These are phyloP conservation scores for Claviceps quebecensis DNA, from an alignment of 2,329 filamentous ascomycete genomes.

Conservation along the genomic window DNA sequence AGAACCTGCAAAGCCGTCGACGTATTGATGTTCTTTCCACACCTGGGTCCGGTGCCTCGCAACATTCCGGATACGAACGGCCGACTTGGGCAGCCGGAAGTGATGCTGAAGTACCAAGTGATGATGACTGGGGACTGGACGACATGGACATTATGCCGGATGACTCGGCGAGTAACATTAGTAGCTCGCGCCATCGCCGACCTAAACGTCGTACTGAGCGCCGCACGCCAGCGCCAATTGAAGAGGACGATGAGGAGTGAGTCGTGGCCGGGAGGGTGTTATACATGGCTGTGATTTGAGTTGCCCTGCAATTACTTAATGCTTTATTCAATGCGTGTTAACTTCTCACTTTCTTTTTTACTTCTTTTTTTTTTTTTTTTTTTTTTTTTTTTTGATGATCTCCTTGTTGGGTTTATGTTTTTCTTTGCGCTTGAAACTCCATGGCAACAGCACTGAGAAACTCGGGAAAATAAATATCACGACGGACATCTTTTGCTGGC, in stretches of 20 bases:
- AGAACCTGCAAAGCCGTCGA: constrained; percentile 45
- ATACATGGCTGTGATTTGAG: not conserved
- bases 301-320: not conserved
- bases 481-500: not conserved
- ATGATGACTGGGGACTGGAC: constrained; percentile 45
- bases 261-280: no score
- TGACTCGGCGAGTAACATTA: constrained; percentile 70
- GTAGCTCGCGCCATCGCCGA: constrained; percentile 51
- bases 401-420: not conserved
- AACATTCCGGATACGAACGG: constrained; percentile 30
- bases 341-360: not conserved
- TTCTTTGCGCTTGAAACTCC: not conserved
- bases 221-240: constrained; percentile 57
- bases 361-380: not conserved
- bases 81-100: constrained; percentile 24
- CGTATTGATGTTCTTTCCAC: constrained; percentile 41
- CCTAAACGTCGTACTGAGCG: constrained; percentile 56
- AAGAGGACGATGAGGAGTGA: constrained; percentile 56
- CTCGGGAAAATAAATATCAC: not conserved
- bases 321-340: not conserved
- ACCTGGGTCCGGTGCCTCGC: constrained; percentile 31
- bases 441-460: not conserved
- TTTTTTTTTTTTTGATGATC: not conserved
- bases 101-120: constrained; percentile 35
- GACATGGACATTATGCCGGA: constrained; percentile 56